Evolutionary conservation across 176 grass and related monocot species (phyloP).

Genomic region (Zizania latifolia): DNA sequence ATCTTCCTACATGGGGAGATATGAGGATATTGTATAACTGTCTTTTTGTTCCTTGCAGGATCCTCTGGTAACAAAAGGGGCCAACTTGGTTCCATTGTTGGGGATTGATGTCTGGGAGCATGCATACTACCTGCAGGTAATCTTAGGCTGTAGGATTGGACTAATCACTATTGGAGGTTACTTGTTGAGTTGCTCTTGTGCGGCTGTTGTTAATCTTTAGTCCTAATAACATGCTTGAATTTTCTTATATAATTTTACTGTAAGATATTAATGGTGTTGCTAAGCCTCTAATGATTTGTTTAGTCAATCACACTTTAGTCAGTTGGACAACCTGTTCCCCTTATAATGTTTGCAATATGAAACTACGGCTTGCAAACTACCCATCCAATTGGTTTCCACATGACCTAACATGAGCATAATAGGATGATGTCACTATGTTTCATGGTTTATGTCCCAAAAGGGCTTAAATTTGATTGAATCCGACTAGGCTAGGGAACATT

Average conservation of each 20-base stretch:
- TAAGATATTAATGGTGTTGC: too few relatives aligned
- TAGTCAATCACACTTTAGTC: neutral
- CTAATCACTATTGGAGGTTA: neutral
- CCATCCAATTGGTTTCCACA: neutral
- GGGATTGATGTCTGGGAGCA: slow-evolving; percentile 99
- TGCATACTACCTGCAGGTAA: slow-evolving; percentile 98
- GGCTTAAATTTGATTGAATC: neutral
- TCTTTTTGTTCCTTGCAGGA: slow-evolving; percentile 46
- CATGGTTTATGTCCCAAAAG: neutral
- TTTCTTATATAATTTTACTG: neutral
- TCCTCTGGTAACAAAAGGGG: slow-evolving; percentile 85
- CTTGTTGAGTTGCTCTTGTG: neutral
- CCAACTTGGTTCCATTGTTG: slow-evolving; percentile 73
- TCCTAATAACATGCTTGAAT: neutral
- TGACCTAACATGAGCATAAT: neutral
- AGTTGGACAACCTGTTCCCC: neutral
- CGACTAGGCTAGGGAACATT: too few relatives aligned
- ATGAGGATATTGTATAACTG: neutral
- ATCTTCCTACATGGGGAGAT: neutral
- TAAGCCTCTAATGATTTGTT: neutral
- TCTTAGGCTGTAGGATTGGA: slow-evolving; percentile 5
- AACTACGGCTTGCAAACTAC: neutral
- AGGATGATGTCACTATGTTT: neutral
- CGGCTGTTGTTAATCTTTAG: neutral
- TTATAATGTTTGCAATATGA: neutral